A percentile compares a stretch with the other conserved stretches of the same genome.
Conservation (phyloP, 768 basidiomycete species). For the Collybia mongolica region DNA sequence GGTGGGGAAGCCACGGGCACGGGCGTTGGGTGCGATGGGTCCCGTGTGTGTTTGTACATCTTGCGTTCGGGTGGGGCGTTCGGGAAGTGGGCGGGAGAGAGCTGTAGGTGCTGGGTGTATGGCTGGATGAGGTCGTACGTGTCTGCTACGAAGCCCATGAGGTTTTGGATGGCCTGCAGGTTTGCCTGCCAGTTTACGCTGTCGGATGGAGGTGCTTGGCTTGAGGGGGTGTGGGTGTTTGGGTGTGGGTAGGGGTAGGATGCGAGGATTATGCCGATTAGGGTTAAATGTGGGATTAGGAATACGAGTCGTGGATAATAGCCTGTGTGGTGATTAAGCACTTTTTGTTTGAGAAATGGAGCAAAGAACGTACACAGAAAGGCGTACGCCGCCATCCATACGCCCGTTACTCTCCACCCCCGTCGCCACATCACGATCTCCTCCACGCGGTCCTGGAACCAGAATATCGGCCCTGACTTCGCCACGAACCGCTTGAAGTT, state of each 20-base stretch:
- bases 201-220: slow-evolving; percentile 41
- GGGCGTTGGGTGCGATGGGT: slow-evolving; percentile 12
- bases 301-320: slow-evolving; percentile 74
- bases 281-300: slow-evolving; percentile 60
- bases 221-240: slow-evolving; percentile 19
- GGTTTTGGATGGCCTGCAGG: slow-evolving; percentile 85
- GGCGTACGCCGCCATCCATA: slow-evolving; percentile 75
- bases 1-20: slow-evolving; percentile 3
- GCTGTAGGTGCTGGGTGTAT: slow-evolving; percentile 46
- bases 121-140: slow-evolving; percentile 52
- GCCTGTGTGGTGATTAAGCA: slow-evolving; percentile 38
- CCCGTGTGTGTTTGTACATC: slow-evolving; percentile 11
- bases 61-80: slow-evolving; percentile 23
- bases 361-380: slow-evolving; percentile 77
- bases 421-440: slow-evolving; percentile 83
- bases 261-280: slow-evolving; percentile 66
- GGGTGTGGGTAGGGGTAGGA: slow-evolving; percentile 52
- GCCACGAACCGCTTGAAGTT: slow-evolving; percentile 84
- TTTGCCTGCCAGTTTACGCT: slow-evolving; percentile 84
- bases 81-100: slow-evolving; percentile 41
- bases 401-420: slow-evolving; percentile 67
- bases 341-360: not conserved
- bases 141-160: slow-evolving; percentile 84
- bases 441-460: slow-evolving; percentile 86
- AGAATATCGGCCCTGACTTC: slow-evolving; percentile 77